These are phyloP conservation scores for Aspergillus costaricaensis DNA, from an alignment of 2,329 filamentous ascomycete genomes.

Conservation along the genomic window DNA sequence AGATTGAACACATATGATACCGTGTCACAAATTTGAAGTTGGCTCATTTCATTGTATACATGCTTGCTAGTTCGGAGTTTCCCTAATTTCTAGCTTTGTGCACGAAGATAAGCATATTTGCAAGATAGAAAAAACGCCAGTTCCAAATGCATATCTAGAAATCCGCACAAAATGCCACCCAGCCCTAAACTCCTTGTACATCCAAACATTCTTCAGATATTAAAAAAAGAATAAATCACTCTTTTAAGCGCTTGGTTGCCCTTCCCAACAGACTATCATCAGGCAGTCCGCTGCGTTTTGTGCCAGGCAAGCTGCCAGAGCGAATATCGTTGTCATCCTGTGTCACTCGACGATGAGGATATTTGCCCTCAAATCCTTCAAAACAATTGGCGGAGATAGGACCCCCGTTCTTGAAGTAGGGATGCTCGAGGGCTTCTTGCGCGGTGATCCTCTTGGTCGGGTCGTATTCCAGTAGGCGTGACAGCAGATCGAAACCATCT, in stretches of 20 bases:
- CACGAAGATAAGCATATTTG: not conserved
- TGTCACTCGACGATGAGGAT: conserved; percentile 85
- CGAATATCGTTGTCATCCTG: conserved; percentile 95
- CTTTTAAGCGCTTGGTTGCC: conserved; percentile 58
- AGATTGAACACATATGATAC: not conserved
- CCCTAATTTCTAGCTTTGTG: not conserved
- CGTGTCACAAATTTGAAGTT: not conserved
- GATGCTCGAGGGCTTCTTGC: conserved; percentile 81
- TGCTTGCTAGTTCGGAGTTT: not conserved
- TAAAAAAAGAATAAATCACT: conserved; percentile 33
- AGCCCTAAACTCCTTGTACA: not conserved
- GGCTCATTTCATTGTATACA: not conserved
- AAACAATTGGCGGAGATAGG: conserved; percentile 83
- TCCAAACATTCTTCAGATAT: not conserved
- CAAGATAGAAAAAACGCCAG: not conserved
- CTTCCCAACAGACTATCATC: conserved; percentile 72
- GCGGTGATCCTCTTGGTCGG: conserved; percentile 86
- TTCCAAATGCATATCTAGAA: not conserved
- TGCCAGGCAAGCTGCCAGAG: conserved; percentile 85
- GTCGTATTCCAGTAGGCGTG: conserved; percentile 87
- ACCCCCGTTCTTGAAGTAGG: conserved; percentile 75
- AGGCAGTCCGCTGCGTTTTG: conserved; percentile 81
- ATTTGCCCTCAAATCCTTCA: conserved; percentile 82
- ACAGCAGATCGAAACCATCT: conserved; percentile 80
- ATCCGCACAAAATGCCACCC: not conserved